Percentiles rank a stretch among this genome's conserved stretches.
These are phyloP conservation scores for Myxozyma kluyveri DNA, from an alignment of 805 yeast genomes.

Conservation along the genomic window DNA sequence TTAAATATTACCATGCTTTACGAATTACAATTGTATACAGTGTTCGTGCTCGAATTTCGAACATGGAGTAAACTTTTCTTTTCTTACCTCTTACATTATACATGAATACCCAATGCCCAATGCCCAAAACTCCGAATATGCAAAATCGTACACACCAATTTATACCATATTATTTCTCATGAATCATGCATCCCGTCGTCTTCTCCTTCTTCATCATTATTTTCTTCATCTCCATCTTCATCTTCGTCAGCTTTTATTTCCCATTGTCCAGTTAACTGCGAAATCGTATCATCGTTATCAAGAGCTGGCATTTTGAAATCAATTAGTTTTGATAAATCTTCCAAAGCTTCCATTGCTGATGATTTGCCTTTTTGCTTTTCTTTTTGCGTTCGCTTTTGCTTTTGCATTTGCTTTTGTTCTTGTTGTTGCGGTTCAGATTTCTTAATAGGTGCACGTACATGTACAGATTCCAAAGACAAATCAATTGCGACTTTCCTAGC, in stretches of 20 bases:
- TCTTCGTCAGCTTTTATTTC: not conserved
- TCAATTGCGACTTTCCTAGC: constrained; percentile 26
- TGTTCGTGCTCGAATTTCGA: no score
- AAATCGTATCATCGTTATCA: not conserved
- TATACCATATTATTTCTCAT: not conserved
- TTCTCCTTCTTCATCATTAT: not conserved
- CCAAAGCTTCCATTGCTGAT: not conserved
- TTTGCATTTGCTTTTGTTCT: no score
- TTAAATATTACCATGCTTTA: no score
- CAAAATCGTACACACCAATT: not conserved
- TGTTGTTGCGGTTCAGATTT: no score
- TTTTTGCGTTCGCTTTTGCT: no score
- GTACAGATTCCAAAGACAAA: constrained; percentile 21
- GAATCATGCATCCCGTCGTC: no score
- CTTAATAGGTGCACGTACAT: no score
- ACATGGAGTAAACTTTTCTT: no score
- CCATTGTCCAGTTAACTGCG: not conserved
- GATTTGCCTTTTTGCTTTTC: not conserved
- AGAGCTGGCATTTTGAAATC: not conserved
- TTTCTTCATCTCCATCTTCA: not conserved
- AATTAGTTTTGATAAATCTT: not conserved
- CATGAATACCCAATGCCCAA: no score
- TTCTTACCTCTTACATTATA: no score
- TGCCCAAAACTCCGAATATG: no score
- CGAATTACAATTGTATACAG: no score